A percentile compares a stretch with the other conserved stretches of the same genome.
phyloP scores from a whole-genome alignment of 495 filamentous ascomycete genomes.

The Lophiostoma macrostomum region DNA sequence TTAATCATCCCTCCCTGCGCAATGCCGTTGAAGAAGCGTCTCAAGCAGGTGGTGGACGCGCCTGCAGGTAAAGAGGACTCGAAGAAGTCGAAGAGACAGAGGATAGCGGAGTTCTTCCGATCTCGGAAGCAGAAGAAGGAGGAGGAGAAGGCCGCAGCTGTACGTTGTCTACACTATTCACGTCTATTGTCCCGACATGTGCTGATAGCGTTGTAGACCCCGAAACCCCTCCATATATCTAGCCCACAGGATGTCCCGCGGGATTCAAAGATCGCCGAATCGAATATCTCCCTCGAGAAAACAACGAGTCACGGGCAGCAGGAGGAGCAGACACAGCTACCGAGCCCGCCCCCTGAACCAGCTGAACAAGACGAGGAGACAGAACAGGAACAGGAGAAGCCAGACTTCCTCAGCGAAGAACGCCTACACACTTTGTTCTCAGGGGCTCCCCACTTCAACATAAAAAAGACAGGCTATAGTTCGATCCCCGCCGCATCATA shows the following conservation, averaged over 20 bases:
- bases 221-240: not conserved
- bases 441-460: constrained; percentile 71
- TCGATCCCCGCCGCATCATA: constrained; percentile 64
- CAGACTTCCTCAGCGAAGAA: constrained; percentile 47
- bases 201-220: constrained; percentile 18
- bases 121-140: constrained; percentile 16
- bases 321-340: constrained; percentile 1
- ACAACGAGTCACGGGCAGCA: not conserved
- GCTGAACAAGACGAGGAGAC: constrained; percentile 9
- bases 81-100: constrained; percentile 24
- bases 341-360: constrained; percentile 6
- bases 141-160: not conserved
- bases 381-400: constrained; percentile 6
- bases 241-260: constrained; percentile 3
- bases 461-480: constrained; percentile 50
- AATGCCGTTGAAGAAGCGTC: constrained; percentile 28
- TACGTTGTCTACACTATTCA: constrained; percentile 1
- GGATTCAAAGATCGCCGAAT: constrained; percentile 25
- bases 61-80: not conserved
- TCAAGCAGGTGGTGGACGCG: constrained; percentile 1
- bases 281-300: constrained; percentile 6
- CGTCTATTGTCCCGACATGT: not conserved
- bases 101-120: constrained; percentile 24
- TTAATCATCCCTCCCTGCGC: not conserved
- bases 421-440: constrained; percentile 71